phyloP scores from a whole-genome alignment of 768 basidiomycete species.

The Psilocybe azurescens region DNA sequence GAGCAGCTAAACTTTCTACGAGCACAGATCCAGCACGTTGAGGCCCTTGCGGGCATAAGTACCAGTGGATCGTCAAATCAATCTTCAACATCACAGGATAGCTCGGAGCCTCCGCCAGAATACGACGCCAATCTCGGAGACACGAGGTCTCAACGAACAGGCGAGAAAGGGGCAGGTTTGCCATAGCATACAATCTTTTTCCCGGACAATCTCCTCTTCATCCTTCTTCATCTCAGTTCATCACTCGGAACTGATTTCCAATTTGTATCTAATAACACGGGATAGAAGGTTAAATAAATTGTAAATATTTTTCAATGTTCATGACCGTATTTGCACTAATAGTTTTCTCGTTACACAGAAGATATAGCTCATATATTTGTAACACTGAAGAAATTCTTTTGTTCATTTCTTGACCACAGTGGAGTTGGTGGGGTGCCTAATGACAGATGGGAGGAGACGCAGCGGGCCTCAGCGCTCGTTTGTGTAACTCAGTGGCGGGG shows the following conservation, averaged over 20 bases:
- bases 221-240: not conserved
- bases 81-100: not conserved
- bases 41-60: conserved; percentile 5
- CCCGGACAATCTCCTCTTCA: not conserved
- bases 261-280: not conserved
- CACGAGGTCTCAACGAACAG: not conserved
- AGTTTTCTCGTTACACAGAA: not conserved
- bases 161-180: not conserved
- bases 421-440: too few species aligned
- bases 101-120: conserved; percentile 11
- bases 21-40: conserved; percentile 9
- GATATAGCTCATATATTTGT: too few species aligned
- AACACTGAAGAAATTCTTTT: too few species aligned
- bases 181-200: not conserved
- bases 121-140: conserved; percentile 7
- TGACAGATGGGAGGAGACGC: too few species aligned
- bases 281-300: not conserved
- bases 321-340: not conserved
- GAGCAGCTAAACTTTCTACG: conserved; percentile 2
- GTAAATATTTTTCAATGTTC: not conserved
- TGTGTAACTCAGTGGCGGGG: too few species aligned
- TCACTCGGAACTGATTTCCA: not conserved
- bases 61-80: not conserved
- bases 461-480: too few species aligned
- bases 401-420: too few species aligned